Base-by-base conservation (phyloP, 345 rosid species). In the Dipteronia sinensis region DNA sequence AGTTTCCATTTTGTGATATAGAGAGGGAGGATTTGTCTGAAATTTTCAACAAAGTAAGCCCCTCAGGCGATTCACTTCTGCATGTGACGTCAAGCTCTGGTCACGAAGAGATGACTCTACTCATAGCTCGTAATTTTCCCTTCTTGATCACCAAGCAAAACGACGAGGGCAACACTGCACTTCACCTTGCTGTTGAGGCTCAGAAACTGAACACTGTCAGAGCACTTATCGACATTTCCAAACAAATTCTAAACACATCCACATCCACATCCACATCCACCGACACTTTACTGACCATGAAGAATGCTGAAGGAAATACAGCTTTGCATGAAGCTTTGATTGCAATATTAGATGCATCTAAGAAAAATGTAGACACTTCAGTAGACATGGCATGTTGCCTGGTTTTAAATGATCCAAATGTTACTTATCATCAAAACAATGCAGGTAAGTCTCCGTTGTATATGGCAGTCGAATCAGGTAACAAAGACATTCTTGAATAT, bases 241-340 rank as follows among this genome's bases (percentile, higher is more conserved):
- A 79, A 46, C 23, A 22, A 34, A 55, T 69, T 72, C 53, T 17
- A 49, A 49, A 49, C 16, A 13, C 34, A 31, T 31, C 53, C 16
- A 49, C 53, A 13, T 49, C 53, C 16, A 13, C 34, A 31, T 31
- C 53, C 16, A 49, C 53, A 13, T 49, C 53, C 53, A 11, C 53
- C 2, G 17, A 56, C n/a, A 65, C 79, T 56, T 3, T 66, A 73
- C 46, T 51, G 72, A 44, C 68, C 75, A 29, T 81, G 27, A 51
- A 17, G 31, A 82, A 85, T 62, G 34, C 12, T 10, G 62, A 79
- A 42, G 85, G 87, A 46, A 51, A 81, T 42, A 81, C 88, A 4
- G 76, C 82, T 22, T 69, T 82, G 80, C 83, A 82, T 20, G 65
- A 77, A 10, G 86, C 85, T 1, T 19, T 65, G 12, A 9, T 19